Conservation (phyloP, 768 basidiomycete species). For the Austroboletus eburneus region DNA sequence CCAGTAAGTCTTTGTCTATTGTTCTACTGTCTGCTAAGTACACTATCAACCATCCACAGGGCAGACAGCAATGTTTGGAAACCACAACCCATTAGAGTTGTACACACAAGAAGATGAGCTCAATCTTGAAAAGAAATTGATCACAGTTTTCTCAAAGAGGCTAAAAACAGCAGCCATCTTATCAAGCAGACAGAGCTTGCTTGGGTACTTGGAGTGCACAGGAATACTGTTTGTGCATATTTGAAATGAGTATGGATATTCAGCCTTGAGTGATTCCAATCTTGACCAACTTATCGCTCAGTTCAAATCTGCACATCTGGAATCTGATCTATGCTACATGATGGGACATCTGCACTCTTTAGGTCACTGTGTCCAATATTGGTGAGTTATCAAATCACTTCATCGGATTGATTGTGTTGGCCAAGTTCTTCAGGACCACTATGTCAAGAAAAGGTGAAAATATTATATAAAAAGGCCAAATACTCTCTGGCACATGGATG, state of each 20-base stretch:
- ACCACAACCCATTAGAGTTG: background rate
- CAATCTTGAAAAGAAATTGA: background rate
- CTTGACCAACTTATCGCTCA: background rate
- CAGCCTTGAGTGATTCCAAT: constrained; percentile 1
- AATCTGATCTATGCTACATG: background rate
- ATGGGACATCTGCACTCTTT: background rate
- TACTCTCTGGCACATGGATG: too few relatives aligned
- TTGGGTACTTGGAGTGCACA: constrained; percentile 1
- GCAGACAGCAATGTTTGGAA: background rate
- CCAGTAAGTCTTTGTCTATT: too few relatives aligned
- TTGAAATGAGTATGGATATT: constrained; percentile 6
- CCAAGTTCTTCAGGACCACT: background rate
- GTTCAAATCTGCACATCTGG: background rate
- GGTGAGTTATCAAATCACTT: background rate
- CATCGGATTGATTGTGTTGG: background rate
- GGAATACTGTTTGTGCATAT: constrained; percentile 4
- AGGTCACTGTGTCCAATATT: background rate
- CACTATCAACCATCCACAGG: background rate
- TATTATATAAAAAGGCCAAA: background rate
- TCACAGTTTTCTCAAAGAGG: background rate
- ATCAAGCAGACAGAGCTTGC: constrained; percentile 16
- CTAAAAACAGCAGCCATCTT: constrained; percentile 3
- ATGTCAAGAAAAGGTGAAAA: background rate
- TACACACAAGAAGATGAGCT: background rate
- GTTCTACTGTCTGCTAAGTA: too few relatives aligned